Evolutionary conservation across 192 early-diverging fungal species (phyloP).

Genomic region (Phycomyces nitens): DNA sequence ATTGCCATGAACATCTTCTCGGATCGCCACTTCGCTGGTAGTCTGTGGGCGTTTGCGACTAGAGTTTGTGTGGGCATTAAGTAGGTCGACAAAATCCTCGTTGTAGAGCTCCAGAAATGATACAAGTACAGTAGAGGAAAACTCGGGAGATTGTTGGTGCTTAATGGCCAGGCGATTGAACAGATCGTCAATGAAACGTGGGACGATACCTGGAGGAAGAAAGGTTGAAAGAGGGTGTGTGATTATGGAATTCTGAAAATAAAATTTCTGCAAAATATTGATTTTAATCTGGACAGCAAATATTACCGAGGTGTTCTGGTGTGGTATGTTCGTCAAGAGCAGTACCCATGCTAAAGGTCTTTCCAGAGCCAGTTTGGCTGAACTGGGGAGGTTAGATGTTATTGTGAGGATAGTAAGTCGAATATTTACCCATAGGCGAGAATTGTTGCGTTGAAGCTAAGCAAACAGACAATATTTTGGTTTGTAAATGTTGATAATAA

Average conservation of each 20-base stretch:
- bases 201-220: conserved; percentile 50
- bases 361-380: conserved; percentile 89
- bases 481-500: no score
- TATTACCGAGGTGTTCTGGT: not conserved
- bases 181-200: conserved; percentile 60
- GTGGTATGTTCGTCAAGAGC: conserved; percentile 35
- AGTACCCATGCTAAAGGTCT: conserved; percentile 94
- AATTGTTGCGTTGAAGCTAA: not conserved
- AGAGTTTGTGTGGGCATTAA: conserved; percentile 41
- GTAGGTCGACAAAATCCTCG: conserved; percentile 91
- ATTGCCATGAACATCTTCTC: conserved; percentile 83
- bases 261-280: not conserved
- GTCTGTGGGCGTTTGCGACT: conserved; percentile 23
- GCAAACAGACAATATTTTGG: not conserved
- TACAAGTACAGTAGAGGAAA: conserved; percentile 50
- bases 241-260: not conserved
- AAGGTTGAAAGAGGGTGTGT: conserved; percentile 6
- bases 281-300: not conserved
- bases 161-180: conserved; percentile 40
- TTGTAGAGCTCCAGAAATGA: conserved; percentile 97
- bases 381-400: not conserved
- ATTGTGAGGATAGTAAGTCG: not conserved
- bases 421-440: conserved; percentile 73
- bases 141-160: conserved; percentile 33
- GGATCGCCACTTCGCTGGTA: conserved; percentile 38